Conservation (phyloP, 2,329 filamentous ascomycete genomes). For the Epichloe festucae region DNA sequence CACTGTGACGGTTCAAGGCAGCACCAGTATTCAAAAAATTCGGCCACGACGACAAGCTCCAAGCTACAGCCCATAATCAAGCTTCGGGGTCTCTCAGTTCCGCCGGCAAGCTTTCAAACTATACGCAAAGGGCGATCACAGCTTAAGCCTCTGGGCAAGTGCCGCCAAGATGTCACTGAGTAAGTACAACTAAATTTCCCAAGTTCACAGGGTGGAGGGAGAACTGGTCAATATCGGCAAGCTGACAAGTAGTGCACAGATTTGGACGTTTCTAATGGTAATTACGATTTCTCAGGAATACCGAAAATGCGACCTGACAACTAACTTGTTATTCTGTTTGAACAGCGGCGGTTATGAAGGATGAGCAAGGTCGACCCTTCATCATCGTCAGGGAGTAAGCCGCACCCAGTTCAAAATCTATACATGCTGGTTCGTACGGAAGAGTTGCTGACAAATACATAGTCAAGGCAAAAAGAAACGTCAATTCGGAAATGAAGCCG, state of each 20-base stretch:
- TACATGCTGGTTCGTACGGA: not conserved
- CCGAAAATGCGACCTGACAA: not conserved
- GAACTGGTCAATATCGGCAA: slow-evolving; percentile 13
- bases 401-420: slow-evolving; percentile 22
- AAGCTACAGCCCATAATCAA: slow-evolving; percentile 18
- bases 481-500: slow-evolving; percentile 89
- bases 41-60: slow-evolving; percentile 16
- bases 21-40: slow-evolving; percentile 16
- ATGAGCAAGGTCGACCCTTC: slow-evolving; percentile 93
- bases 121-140: slow-evolving; percentile 8
- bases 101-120: slow-evolving; percentile 2
- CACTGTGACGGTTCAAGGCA: slow-evolving; percentile 9
- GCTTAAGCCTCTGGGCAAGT: slow-evolving; percentile 14
- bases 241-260: slow-evolving; percentile 39
- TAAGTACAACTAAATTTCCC: slow-evolving; percentile 18
- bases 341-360: slow-evolving; percentile 68
- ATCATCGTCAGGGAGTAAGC: slow-evolving; percentile 90
- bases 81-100: slow-evolving; percentile 11
- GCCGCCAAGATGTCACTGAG: slow-evolving; percentile 26
- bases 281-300: not conserved
- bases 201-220: not conserved
- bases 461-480: slow-evolving; percentile 97
- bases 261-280: slow-evolving; percentile 73
- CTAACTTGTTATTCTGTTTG: slow-evolving; percentile 11
- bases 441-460: slow-evolving; percentile 11